Percentiles rank a stretch among this genome's conserved stretches.
These are phyloP conservation scores for Stagonosporopsis cucurbitacearum DNA, from an alignment of 2,329 filamentous ascomycete genomes.

Conservation along the genomic window DNA sequence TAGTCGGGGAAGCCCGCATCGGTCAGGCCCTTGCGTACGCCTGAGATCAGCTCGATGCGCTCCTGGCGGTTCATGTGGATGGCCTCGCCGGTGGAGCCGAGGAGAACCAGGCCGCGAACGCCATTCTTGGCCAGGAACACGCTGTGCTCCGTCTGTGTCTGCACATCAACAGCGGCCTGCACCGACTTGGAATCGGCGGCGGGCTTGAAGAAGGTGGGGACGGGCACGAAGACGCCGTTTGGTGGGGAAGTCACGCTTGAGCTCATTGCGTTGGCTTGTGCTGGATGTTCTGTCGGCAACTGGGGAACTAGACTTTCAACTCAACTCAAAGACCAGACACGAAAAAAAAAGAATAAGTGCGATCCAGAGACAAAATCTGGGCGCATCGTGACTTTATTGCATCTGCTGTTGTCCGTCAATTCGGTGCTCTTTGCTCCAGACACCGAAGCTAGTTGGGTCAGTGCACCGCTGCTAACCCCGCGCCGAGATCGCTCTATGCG, in stretches of 20 bases:
- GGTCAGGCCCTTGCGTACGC: slow-evolving; percentile 62
- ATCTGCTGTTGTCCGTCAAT: slow-evolving; percentile 11
- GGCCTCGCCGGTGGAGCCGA: slow-evolving; percentile 70
- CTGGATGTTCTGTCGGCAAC: neutral
- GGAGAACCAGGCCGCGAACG: slow-evolving; percentile 66
- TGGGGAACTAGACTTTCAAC: neutral
- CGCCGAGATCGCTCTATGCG: slow-evolving; percentile 19
- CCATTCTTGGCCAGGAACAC: slow-evolving; percentile 67
- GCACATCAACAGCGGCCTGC: slow-evolving; percentile 62
- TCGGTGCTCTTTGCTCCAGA: slow-evolving; percentile 36
- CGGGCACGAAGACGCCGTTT: slow-evolving; percentile 50
- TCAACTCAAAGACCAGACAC: neutral
- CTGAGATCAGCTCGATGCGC: slow-evolving; percentile 61
- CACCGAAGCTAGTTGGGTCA: slow-evolving; percentile 35
- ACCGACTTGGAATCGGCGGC: slow-evolving; percentile 53
- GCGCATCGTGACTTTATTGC: slow-evolving; percentile 19
- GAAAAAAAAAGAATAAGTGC: neutral
- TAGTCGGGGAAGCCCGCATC: slow-evolving; percentile 64
- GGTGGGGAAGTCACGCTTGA: slow-evolving; percentile 24
- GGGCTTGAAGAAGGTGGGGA: slow-evolving; percentile 70
- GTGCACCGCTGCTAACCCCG: slow-evolving; percentile 35
- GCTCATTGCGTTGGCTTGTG: slow-evolving; percentile 15
- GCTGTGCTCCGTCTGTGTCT: slow-evolving; percentile 64
- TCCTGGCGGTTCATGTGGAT: slow-evolving; percentile 67
- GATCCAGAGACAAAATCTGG: slow-evolving; percentile 4